Conservation (phyloP, 1,284 basidiomycete species). For the Leccinum olivaceoglutinosum region DNA sequence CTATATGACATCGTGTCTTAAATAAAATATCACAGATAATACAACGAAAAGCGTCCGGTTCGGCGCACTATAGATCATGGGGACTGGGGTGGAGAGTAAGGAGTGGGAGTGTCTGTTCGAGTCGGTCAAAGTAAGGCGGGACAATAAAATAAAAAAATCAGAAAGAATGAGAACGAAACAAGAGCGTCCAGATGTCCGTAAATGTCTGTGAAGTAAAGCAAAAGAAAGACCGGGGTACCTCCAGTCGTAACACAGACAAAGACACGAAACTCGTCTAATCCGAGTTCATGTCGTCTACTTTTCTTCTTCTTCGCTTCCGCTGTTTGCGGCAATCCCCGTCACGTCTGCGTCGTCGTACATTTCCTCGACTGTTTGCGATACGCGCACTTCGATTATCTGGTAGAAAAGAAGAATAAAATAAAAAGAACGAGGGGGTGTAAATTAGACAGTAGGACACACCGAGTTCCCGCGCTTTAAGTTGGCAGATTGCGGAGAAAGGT, state of each 20-base stretch:
- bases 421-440: background rate
- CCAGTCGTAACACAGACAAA: background rate
- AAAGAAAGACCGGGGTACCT: background rate
- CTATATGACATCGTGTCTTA: background rate
- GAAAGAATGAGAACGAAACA: background rate
- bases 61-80: background rate
- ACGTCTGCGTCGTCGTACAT: background rate
- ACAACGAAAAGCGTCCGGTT: background rate
- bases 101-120: background rate
- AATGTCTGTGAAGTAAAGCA: background rate
- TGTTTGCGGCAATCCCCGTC: background rate
- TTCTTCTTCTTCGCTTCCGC: background rate
- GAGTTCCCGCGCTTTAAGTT: background rate
- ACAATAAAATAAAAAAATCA: background rate
- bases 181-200: background rate
- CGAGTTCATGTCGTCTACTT: background rate
- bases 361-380: background rate
- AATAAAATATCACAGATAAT: background rate
- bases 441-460: slow-evolving; percentile 9
- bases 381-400: background rate
- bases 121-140: background rate
- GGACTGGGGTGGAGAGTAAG: background rate
- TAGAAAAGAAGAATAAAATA: background rate
- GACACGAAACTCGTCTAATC: background rate
- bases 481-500: background rate